phyloP scores from a whole-genome alignment of 805 yeast genomes.

The Kregervanrija fluxuum region DNA sequence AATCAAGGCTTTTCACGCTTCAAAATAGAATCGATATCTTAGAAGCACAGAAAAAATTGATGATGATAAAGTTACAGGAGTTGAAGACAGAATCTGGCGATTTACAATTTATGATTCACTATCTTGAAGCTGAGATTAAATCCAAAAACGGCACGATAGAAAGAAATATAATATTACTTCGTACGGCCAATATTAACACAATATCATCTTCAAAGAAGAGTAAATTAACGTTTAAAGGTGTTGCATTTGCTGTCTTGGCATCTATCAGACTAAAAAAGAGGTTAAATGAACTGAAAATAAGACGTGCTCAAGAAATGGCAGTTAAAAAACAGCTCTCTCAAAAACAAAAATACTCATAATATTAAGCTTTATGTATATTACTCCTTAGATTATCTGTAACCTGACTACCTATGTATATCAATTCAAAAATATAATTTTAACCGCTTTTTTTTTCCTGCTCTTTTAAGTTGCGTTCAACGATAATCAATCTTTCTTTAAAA shows the following conservation, averaged over 20 bases:
- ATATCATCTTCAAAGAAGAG: not conserved
- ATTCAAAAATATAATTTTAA: not conserved
- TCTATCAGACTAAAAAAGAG: slow-evolving; percentile 31
- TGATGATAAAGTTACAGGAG: slow-evolving; percentile 41
- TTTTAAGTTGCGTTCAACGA: slow-evolving; percentile 16
- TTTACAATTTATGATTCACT: slow-evolving; percentile 28
- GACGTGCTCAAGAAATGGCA: slow-evolving; percentile 9
- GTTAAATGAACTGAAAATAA: slow-evolving; percentile 16
- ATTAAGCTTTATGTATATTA: not conserved
- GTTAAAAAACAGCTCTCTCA: slow-evolving; percentile 14
- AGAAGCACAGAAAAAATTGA: slow-evolving; percentile 37
- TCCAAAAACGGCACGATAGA: slow-evolving; percentile 8
- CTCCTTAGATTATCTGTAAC: not conserved
- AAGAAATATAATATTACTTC: slow-evolving; percentile 11
- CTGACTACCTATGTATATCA: not conserved
- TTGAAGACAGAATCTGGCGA: slow-evolving; percentile 29
- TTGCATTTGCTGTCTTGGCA: slow-evolving; percentile 31
- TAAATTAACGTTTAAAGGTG: slow-evolving; percentile 16
- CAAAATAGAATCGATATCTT: slow-evolving; percentile 17
- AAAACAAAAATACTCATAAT: not conserved
- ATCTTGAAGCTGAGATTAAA: slow-evolving; percentile 22
- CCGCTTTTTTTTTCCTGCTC: slow-evolving; percentile 10
- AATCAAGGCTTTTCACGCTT: not conserved
- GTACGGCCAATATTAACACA: slow-evolving; percentile 15
- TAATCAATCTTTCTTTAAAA: slow-evolving; percentile 19